Evolutionary conservation across 768 basidiomycete species (phyloP), one percentile per base, ranked within the genome.

Genomic region (Neoboletus subvelutipes): DNA sequence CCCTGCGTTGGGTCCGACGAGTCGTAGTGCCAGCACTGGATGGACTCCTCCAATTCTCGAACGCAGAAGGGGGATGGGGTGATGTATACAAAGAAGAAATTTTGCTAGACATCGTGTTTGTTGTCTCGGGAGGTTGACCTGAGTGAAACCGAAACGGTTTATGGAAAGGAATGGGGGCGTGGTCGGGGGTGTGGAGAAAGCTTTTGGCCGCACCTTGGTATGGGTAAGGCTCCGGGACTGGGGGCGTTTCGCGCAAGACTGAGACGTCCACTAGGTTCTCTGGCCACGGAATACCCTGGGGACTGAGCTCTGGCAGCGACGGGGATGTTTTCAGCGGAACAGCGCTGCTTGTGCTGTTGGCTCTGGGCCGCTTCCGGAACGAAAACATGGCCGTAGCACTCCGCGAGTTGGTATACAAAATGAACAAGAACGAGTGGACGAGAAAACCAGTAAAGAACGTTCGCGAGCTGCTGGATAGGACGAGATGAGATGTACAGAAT

Each of bases 221-320:
- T 70, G 69, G 71, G 60, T 65, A 50, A 74, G 73, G 65, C 72
- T 70, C 56, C 70, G 69, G 58, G 53, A 48, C 12, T 39, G 64
- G 47, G 39, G 64, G 58, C 5, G 76, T 72, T 65, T 83, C 76
- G 51, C 83, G 82, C 57, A 90, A 81, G 57, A 84, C 82, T 40
- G 81, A 77, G 57, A 88, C 77, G 67, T 93, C 88, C 41, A 94
- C 85, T 36, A 94, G 81, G 72, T 86, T 80, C 73, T 87, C 87
- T 24, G 92, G 92, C 92, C 92, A 94, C 55, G 87, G 87, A 39
- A 91, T 88, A 36, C 85, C 88, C 65, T 85, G 86, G 43, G 86
- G 80, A 51, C 76, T 79, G 62, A 93, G 80, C 67, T 90, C 84
- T 55, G 92, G 92, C 37, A 93, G 80, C 49, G 90, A 92, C 9